A percentile compares a stretch with the other conserved stretches of the same genome.
phyloP scores from a whole-genome alignment of 176 grass and related monocot genomes.

The Neostapfia colusana region DNA sequence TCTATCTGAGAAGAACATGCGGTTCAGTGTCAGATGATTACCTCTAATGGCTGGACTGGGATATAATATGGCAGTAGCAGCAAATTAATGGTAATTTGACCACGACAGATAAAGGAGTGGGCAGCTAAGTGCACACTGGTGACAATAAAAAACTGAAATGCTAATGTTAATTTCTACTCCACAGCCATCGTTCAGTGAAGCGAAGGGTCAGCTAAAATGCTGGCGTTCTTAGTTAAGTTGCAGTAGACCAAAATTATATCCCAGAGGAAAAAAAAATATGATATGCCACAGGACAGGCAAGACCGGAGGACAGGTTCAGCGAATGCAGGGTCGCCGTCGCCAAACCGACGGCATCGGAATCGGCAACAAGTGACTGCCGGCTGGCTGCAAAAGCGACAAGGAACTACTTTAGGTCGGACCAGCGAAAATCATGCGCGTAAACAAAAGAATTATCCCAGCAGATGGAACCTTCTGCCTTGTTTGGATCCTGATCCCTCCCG shows the following conservation, averaged over 20 bases:
- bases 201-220: slow-evolving; percentile 21
- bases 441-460: slow-evolving; percentile 14
- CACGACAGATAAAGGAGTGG: background rate
- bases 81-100: background rate
- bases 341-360: slow-evolving; percentile 27
- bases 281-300: background rate
- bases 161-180: background rate
- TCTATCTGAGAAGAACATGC: background rate
- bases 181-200: background rate
- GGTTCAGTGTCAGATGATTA: background rate
- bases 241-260: background rate
- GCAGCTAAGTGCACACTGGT: background rate
- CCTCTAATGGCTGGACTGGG: background rate
- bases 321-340: background rate
- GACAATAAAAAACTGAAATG: background rate
- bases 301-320: slow-evolving; percentile 2
- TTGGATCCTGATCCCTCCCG: slow-evolving; percentile 5
- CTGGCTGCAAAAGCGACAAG: slow-evolving; percentile 28
- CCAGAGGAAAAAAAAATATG: background rate
- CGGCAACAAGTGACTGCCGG: slow-evolving; percentile 5
- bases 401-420: slow-evolving; percentile 34
- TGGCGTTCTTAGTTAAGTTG: background rate
- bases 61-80: background rate
- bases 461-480: slow-evolving; percentile 23
- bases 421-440: slow-evolving; percentile 28